Evolutionary conservation across 768 basidiomycete genomes (phyloP).

Genomic region (Rhodotorula babjevae): DNA sequence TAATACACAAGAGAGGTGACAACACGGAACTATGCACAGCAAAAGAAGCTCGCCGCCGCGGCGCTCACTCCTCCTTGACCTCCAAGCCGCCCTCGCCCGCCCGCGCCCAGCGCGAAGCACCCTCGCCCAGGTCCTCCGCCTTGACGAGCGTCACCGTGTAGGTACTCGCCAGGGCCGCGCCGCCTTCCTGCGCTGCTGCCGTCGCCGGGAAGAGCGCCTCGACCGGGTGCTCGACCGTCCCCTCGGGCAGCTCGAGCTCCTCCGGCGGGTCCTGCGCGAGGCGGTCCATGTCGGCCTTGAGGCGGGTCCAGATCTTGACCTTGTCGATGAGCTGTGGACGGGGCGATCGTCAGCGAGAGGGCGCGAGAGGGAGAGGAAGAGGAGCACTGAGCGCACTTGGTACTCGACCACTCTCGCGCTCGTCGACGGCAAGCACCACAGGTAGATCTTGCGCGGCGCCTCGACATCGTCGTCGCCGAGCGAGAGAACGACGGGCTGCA

Average conservation of each 20-base stretch:
- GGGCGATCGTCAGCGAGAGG: not conserved
- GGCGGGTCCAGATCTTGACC: slow-evolving; percentile 15
- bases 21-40: no score
- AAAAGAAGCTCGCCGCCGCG: no score
- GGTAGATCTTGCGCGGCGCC: not conserved
- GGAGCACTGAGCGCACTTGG: slow-evolving; percentile 2
- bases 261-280: not conserved
- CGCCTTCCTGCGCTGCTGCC: not conserved
- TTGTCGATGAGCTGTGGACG: slow-evolving; percentile 12
- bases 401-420: slow-evolving; percentile 21
- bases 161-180: no score
- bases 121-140: not conserved
- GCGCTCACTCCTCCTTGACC: no score
- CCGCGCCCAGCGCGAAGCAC: no score
- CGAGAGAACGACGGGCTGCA: slow-evolving; percentile 13
- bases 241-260: not conserved
- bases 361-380: not conserved
- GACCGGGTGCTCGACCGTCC: not conserved
- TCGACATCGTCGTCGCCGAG: not conserved
- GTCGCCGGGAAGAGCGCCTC: slow-evolving; percentile 8
- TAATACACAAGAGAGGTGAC: no score
- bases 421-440: slow-evolving; percentile 29
- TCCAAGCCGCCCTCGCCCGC: no score
- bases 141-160: not conserved
- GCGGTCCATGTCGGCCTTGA: slow-evolving; percentile 4